Evolutionary conservation across 208 protist species (phyloP), one percentile per base, ranked within the genome.

Genomic region (Strigomonas culicis): DNA sequence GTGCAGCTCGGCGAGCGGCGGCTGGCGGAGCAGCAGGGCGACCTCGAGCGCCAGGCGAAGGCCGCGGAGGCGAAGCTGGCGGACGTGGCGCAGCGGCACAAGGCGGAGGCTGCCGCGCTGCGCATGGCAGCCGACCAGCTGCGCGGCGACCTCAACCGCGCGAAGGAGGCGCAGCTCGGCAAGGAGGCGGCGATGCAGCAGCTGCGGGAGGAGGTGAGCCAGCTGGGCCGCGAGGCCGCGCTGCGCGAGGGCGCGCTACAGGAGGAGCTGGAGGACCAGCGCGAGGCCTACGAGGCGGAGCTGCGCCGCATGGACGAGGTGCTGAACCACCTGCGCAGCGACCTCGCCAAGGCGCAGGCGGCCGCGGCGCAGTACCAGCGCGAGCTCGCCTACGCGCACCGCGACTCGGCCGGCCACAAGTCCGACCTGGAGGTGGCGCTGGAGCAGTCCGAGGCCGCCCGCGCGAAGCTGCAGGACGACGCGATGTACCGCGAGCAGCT

Each of bases 261-360:
- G 52, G 82, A 88, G 57, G 74, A 90, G 55, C 64, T 91, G 47
- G 73, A 82, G 39, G 80, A 89, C 44, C 52, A 77, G 19, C 67
- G 63, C 53, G 77, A 77, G 59, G 60, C 64, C n/a, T 78, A 88
- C 57, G 82, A 83, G 56, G 63, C 74, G 61, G 88, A 90, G 75
- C 68, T 90, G 59, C 78, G 64, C 25, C 75, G 80, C 44, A 86
- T 93, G 75, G 89, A 95, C 52, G 80, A 92, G 30, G 53, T 95
- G 19, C 61, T 95, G n/a, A 82, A 88, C 55, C 70, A 77, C 17
- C 77, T 95, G 28, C 89, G 89, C 34, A 66, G 66, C 25, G 86
- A 95, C 65, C 71, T 92, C 28, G 74, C 65, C 62, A 80, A 82
- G 52, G 66, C 84, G 24, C 86, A 90, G 68, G 73, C 68, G 15